Base-by-base conservation (phyloP, 2,329 filamentous ascomycete species). In the Aspergillus spinulosporus region DNA sequence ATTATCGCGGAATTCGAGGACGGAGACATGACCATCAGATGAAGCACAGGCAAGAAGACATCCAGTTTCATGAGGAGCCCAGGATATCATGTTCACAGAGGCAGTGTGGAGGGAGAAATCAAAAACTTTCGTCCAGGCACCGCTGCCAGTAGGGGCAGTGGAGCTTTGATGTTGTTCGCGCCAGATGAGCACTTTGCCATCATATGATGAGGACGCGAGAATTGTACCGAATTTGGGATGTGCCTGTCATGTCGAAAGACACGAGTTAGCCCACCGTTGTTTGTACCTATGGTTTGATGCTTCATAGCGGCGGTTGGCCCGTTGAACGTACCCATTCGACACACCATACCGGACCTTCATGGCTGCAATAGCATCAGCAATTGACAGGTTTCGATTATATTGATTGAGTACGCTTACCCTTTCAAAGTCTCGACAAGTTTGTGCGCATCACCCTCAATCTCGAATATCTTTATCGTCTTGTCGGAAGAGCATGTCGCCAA, bases 221-320 rank as follows among this genome's bases (percentile, higher is more conserved):
- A 99, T 97, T 74, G 93, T 97, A 79, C 94, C 94, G 76, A 95
- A 97, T 74, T 99, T 97, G 61, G 94, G 94, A 72, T 99, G 94
- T 48, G 93, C 92, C 80, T 82, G 36, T 50, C 36, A 14, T 14
- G 1, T 8, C 9, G 12, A n/a, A 32, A 15, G 12, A 26, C 9
- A 3, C 28, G 42, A 26, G 42, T 40, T 36, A 46, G 50, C 21
- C 36, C 11, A 21, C n/a, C 4, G 11, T 8, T 15, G 15, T 37
- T 28, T 8, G 4, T 21, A 29, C 21, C 11, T 21, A 15, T 48
- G 29, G 21, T 21, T 21, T 21, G 21, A 21, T 21, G 21, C 21
- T 21, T 21, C 21, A 21, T 21, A 21, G 21, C 32, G 49, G 9
- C 29, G 28, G 11, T 45, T 46, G 12, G 8, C 12, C 40, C 32